Base-by-base conservation (phyloP, 2,329 filamentous ascomycete genomes). In the Parasarocladium wereldwijsianum region DNA sequence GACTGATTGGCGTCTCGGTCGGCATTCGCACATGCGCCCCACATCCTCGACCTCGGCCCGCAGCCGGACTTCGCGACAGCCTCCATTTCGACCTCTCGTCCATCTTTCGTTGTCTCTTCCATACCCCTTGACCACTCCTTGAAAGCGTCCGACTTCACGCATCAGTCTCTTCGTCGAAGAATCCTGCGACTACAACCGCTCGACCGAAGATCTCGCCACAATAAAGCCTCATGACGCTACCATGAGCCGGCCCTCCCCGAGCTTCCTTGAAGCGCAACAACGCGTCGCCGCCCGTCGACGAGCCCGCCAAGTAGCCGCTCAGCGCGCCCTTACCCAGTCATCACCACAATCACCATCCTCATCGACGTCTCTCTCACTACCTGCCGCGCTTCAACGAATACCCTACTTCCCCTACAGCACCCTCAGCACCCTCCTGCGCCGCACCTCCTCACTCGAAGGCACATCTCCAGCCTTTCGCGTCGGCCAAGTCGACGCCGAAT, bases 401-500 rank as follows among this genome's bases (percentile, higher is more conserved):
- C 28, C 28, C 8, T 30, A 8, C 11, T 68, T 60, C 38, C 75
- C 76, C n/a, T 53, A 84, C 37, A 67, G 69, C 49, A 60, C 61
- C 36, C 47, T 79, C 31, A 64, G 64, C 58, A 19, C 47, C 21
- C 55, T 71, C 32, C 93, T 80, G 83, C 71, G 85, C 46, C 58
- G 66, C 4, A 57, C 87, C 24, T 71, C 70, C 22, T 76, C 78
- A 5, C 73, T 80, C 36, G 76, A 85, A 46, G 83, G 84, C 25
- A 87, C 81, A 15, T 64, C 74, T 11, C 87, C 90, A 5, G 77
- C 82, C 8, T 94, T 93, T 51, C 76, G 90, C 32, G 90, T 98
- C 17, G 85, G 87, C 17, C 90, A 98, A 56, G 83, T 96, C 24
- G 90, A 98, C 52, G 85, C 90, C 21, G 90, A 96, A 52, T 63